Base-by-base conservation (phyloP, 768 basidiomycete genomes). In the Leccinum longicurvipes region DNA sequence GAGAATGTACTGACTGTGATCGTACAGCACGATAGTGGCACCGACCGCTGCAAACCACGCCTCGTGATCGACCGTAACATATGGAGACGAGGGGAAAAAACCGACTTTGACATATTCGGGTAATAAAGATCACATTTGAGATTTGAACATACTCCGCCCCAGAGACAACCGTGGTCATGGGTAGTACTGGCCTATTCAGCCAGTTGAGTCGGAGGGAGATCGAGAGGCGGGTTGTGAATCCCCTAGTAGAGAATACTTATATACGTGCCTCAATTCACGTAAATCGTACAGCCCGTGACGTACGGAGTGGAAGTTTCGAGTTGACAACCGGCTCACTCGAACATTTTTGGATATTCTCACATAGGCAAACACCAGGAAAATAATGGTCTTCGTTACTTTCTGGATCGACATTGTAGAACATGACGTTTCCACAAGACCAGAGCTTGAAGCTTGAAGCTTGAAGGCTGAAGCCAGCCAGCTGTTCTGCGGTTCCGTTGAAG, bases 21-120 rank as follows among this genome's bases (percentile, higher is more conserved):
- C 64, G n/a, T 66, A 64, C 31, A 67, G 45, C 21, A 67, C 32
- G 3, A 56, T n/a, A 2, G 56, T 15, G 8, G 57, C 36, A 2
- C 62, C 47, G 3, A 56, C 46, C 17, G 27, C 65, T 65, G 45
- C 7, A 15, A 45, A 55, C 19, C 4, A 29, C 27, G 11, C 5
- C 3, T 27, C 32, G 15, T 66, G 53, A 60, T 28, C 17, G n/a
- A 28, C 46, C 4, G 14, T 0, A 7, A 31, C 28, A 27, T 29
- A 28, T 1, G 6, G 4, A 4, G 11, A 21, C 24, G 39, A 21
- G 42, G 9, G 17, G 46, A 5, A 4, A 14, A 19, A 11, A 53
- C 60, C 6, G 4, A 61, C 64, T 15, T 53, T 66, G 57, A 32
- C 65, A 66, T 3, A 15, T 42, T 42, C 54, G 53, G 24, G 45